Conservation (phyloP, 805 yeast genomes). For the Kazachstania bromeliacearum region DNA sequence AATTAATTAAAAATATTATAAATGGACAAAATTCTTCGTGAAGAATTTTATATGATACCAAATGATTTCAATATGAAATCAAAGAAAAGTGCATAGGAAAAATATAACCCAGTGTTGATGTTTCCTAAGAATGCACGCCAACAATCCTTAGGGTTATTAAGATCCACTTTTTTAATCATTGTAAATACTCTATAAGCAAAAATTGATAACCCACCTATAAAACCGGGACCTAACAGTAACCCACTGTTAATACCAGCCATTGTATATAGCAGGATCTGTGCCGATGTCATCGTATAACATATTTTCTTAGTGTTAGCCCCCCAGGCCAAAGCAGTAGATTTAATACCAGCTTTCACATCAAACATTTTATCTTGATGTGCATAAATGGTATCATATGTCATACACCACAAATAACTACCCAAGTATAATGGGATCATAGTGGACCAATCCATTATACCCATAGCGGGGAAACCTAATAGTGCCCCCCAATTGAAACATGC, state of each 20-base stretch:
- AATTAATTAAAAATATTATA: slow-evolving; percentile 5
- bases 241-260: slow-evolving; percentile 67
- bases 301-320: slow-evolving; percentile 63
- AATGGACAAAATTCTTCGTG: too few species aligned
- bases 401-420: slow-evolving; percentile 82
- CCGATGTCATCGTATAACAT: slow-evolving; percentile 50
- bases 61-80: slow-evolving; percentile 47
- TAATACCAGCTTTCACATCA: slow-evolving; percentile 84
- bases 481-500: slow-evolving; percentile 93
- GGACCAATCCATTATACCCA: slow-evolving; percentile 70
- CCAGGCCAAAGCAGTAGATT: slow-evolving; percentile 95
- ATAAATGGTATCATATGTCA: slow-evolving; percentile 91
- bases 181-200: slow-evolving; percentile 60
- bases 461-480: slow-evolving; percentile 88
- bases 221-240: slow-evolving; percentile 70
- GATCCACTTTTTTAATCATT: slow-evolving; percentile 65
- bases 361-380: slow-evolving; percentile 95
- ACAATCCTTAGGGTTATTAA: slow-evolving; percentile 73
- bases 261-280: slow-evolving; percentile 56
- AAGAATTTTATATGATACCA: too few species aligned
- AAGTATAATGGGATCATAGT: slow-evolving; percentile 72
- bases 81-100: slow-evolving; percentile 55
- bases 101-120: slow-evolving; percentile 62
- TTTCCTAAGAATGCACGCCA: slow-evolving; percentile 74
- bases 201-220: slow-evolving; percentile 51